Conservation (phyloP, 176 grass and related monocot species). For the Eleusine indica region DNA sequence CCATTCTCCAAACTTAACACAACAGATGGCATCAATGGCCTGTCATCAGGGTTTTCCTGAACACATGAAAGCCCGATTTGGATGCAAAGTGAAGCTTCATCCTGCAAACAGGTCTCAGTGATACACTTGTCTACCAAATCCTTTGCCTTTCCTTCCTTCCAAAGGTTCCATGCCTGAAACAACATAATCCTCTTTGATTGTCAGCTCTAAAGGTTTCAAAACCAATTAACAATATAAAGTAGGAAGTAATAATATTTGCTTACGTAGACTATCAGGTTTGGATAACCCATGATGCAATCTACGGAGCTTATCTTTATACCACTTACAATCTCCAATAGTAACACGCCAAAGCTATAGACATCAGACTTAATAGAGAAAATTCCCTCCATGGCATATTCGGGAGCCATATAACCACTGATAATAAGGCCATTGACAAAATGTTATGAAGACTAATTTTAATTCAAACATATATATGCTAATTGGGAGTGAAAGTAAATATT, state of each 20-base stretch:
- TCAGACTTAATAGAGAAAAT: slow-evolving; percentile 49
- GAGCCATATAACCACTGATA: slow-evolving; percentile 49
- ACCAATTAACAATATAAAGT: background rate
- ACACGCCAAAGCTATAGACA: slow-evolving; percentile 57
- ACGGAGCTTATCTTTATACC: slow-evolving; percentile 43
- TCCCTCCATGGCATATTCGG: slow-evolving; percentile 57
- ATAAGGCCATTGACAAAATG: background rate
- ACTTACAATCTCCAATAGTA: slow-evolving; percentile 48
- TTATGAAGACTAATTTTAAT: background rate
- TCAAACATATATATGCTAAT: background rate
- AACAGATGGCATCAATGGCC: slow-evolving; percentile 54
- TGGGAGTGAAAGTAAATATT: too few relatives aligned
- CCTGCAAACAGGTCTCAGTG: slow-evolving; percentile 22
- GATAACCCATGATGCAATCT: slow-evolving; percentile 8
- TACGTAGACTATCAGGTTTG: slow-evolving; percentile 42
- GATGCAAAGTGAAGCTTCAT: slow-evolving; percentile 52
- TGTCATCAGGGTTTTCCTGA: slow-evolving; percentile 47
- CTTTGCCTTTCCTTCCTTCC: slow-evolving; percentile 45
- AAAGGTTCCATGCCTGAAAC: slow-evolving; percentile 57
- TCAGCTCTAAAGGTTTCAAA: too few relatives aligned
- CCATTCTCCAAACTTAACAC: slow-evolving; percentile 58
- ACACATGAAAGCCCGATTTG: slow-evolving; percentile 70
- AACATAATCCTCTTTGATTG: background rate
- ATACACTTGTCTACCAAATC: slow-evolving; percentile 49
- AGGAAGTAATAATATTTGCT: background rate